Evolutionary conservation across 306 rosid species (phyloP).

Genomic region (Ziziphus jujuba): DNA sequence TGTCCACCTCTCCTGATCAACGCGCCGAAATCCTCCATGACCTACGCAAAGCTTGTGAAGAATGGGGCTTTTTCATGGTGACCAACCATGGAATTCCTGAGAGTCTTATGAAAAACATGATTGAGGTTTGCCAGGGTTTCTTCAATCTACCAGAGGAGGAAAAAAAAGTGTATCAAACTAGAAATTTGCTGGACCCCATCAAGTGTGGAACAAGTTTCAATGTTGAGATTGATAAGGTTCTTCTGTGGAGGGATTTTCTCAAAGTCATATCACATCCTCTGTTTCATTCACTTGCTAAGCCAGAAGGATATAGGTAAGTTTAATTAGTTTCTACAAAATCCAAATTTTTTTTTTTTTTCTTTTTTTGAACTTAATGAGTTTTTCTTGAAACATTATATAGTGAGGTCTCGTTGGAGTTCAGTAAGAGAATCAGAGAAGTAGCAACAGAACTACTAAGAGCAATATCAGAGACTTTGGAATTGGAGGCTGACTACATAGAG

Average conservation of each 20-base stretch:
- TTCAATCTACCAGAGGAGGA: too few species aligned
- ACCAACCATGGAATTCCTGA: slow-evolving; percentile 53
- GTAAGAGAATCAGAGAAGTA: slow-evolving; percentile 36
- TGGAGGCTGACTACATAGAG: background rate
- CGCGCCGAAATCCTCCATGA: slow-evolving; percentile 26
- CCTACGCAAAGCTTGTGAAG: slow-evolving; percentile 39
- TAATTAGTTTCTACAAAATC: too few species aligned
- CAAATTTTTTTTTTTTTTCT: too few species aligned
- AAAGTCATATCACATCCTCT: slow-evolving; percentile 33
- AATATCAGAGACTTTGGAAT: slow-evolving; percentile 8
- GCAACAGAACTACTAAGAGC: slow-evolving; percentile 19
- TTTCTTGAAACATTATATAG: slow-evolving; percentile 1
- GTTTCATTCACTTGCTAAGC: slow-evolving; percentile 47
- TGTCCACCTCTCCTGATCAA: slow-evolving; percentile 29
- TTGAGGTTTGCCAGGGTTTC: too few species aligned
- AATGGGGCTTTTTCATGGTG: slow-evolving; percentile 54
- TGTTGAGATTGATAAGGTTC: slow-evolving; percentile 34
- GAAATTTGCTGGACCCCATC: too few species aligned
- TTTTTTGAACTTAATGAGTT: background rate
- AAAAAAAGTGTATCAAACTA: too few species aligned
- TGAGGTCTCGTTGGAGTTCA: slow-evolving; percentile 40
- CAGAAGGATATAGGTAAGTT: too few species aligned
- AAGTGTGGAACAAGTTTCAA: slow-evolving; percentile 52
- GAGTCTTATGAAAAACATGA: too few species aligned
- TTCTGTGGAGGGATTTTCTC: slow-evolving; percentile 57